A percentile compares a stretch with the other conserved stretches of the same genome.
Evolutionary conservation across 2,329 filamentous ascomycete genomes (phyloP).

Genomic region (Penicillium sclerotigenum): DNA sequence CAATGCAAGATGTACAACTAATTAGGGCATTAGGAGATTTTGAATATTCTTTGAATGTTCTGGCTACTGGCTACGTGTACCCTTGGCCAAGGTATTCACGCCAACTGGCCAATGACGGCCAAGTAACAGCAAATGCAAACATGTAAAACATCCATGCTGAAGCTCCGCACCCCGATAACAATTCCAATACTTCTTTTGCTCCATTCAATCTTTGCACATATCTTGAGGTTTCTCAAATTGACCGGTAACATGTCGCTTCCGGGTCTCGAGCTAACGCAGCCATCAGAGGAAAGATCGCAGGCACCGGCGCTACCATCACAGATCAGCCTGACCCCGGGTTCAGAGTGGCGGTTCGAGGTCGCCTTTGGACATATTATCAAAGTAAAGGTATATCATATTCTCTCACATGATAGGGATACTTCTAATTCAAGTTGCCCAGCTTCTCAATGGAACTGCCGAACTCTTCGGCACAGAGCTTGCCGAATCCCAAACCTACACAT

Average conservation of each 20-base stretch:
- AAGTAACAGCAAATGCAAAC: background rate
- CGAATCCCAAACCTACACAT: conserved; percentile 72
- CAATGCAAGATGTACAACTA: background rate
- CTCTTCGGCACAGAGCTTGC: conserved; percentile 94
- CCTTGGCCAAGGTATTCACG: background rate
- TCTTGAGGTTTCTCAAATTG: background rate
- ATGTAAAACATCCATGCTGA: background rate
- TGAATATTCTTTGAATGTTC: too few relatives aligned
- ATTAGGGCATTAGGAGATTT: background rate
- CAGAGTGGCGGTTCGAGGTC: conserved; percentile 78
- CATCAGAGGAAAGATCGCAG: conserved; percentile 49
- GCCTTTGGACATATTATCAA: conserved; percentile 53
- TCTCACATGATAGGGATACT: background rate
- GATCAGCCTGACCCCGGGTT: conserved; percentile 59
- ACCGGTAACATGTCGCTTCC: conserved; percentile 64
- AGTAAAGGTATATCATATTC: conserved; percentile 47
- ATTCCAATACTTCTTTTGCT: background rate
- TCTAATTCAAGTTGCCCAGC: conserved; percentile 40
- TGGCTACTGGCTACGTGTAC: too few relatives aligned
- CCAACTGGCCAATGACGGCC: background rate
- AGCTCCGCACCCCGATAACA: conserved; percentile 2
- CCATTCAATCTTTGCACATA: background rate
- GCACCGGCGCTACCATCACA: conserved; percentile 42
- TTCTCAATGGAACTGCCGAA: conserved; percentile 80
- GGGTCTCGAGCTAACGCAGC: conserved; percentile 66